Percentiles rank a stretch among this genome's conserved stretches.
Conservation (phyloP, 2,329 filamentous ascomycete species). For the Pseudogymnoascus sp. region DNA sequence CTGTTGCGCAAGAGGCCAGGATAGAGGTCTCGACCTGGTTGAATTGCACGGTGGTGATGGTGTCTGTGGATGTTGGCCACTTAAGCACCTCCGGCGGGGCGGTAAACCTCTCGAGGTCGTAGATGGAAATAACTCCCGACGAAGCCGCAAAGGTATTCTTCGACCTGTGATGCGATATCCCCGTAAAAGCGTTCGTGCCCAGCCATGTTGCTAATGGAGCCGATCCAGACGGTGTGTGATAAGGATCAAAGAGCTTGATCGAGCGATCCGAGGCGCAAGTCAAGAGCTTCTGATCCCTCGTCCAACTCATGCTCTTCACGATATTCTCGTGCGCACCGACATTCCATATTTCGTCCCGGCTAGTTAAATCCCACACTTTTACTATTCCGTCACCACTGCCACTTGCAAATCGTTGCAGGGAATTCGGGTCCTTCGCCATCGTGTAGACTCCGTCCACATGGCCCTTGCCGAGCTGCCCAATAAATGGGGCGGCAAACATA, state of each 20-base stretch:
- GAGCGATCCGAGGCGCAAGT: slow-evolving; percentile 81
- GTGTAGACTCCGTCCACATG: slow-evolving; percentile 88
- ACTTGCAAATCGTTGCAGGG: slow-evolving; percentile 67
- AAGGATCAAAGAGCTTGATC: slow-evolving; percentile 87
- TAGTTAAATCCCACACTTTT: slow-evolving; percentile 82
- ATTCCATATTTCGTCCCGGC: slow-evolving; percentile 66
- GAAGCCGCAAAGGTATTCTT: slow-evolving; percentile 72
- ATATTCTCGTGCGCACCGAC: slow-evolving; percentile 84
- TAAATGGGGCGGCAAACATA: slow-evolving; percentile 80
- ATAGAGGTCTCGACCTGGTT: slow-evolving; percentile 93
- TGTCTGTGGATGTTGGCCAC: slow-evolving; percentile 86
- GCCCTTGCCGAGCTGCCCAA: slow-evolving; percentile 78
- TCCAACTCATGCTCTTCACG: slow-evolving; percentile 88
- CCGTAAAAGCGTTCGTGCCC: slow-evolving; percentile 74
- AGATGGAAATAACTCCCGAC: slow-evolving; percentile 74
- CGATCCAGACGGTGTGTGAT: slow-evolving; percentile 59
- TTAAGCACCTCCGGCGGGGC: slow-evolving; percentile 73
- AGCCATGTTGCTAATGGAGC: slow-evolving; percentile 80
- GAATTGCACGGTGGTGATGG: slow-evolving; percentile 80
- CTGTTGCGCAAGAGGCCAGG: slow-evolving; percentile 74
- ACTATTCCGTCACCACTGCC: slow-evolving; percentile 87
- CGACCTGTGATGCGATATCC: slow-evolving; percentile 73
- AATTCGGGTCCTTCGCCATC: slow-evolving; percentile 71
- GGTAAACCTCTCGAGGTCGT: slow-evolving; percentile 75
- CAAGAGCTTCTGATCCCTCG: slow-evolving; percentile 72